Conservation (phyloP, 2,329 filamentous ascomycete genomes). For the Elsinoe perseae region DNA sequence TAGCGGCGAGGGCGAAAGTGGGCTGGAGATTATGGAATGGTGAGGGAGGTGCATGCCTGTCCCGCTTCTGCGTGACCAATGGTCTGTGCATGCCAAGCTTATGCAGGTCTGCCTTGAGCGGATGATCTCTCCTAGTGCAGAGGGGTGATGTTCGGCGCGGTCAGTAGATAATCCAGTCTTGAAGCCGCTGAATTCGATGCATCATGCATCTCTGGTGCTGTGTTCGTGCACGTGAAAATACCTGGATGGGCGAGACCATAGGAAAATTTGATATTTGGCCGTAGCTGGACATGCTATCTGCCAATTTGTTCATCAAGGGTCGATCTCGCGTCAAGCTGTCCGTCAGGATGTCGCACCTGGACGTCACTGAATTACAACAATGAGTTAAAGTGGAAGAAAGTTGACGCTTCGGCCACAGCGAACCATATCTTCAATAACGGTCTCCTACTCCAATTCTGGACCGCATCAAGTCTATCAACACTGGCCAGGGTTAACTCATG, state of each 20-base stretch:
- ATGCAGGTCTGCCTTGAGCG: neutral
- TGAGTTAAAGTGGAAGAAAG: neutral
- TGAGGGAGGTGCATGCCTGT: conserved; percentile 6
- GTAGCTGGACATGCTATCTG: no score
- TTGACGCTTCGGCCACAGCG: conserved; percentile 7
- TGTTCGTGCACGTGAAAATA: neutral
- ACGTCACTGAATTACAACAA: neutral
- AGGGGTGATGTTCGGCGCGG: neutral
- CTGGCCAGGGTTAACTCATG: neutral
- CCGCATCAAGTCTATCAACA: neutral
- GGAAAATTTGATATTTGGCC: no score
- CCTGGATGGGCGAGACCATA: no score
- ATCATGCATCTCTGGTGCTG: no score
- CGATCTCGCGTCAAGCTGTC: no score
- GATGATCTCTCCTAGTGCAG: neutral
- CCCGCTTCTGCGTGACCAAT: neutral
- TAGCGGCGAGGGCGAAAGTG: neutral
- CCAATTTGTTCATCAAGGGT: no score
- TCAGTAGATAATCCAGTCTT: neutral
- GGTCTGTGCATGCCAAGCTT: neutral
- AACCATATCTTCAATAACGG: neutral
- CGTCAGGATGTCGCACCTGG: no score
- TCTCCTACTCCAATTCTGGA: neutral
- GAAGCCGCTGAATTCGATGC: neutral
- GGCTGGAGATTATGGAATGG: neutral